Base-by-base conservation (phyloP, 1,139 yeast genomes). In the Hansenula sp. region DNA sequence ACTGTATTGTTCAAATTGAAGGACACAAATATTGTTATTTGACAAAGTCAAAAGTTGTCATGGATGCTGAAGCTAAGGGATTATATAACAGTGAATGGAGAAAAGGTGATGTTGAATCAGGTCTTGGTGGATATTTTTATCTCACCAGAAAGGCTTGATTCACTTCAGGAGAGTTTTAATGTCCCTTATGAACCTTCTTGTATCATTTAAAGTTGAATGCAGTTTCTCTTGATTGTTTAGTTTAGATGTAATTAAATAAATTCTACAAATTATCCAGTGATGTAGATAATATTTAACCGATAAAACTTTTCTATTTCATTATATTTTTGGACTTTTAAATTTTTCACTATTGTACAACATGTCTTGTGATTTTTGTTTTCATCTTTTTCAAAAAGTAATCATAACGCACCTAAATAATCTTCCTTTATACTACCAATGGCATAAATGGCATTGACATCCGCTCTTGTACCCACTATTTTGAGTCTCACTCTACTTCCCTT, bases 381-480 rank as follows among this genome's bases (percentile, higher is more conserved):
- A 7, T 7, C 24, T 21, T 21, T 21, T 21, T 21, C 24, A 29
- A 37, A 26, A 28, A 29, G 12, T 17, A 13, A 29, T 50, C 37
- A 54, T 35, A 54, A 39, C 21, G 95, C 95, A 42, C 97, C 97
- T 64, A 90, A 73, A 62, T 88, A 90, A 69, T 92, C 98, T 67
- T 92, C 98, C 65, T 92, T 92, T 58, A 92, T 92, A 65, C 95
- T 86, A 43, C 98, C 98, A 61, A 92, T 92, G 40, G 97, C 98
- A 62, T 87, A 88, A 62, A 92, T 90, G 55, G 94, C 94, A 57
- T 95, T 94, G 16, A 94, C 98, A 65, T 94, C 98, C 18, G 97
- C 88, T 61, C 97, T 78, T 32, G 97, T 94, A 65, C 98, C 98
- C 41, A 92, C 97, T 39, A 92, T 87, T 71, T 92, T 92, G 54